Base-by-base conservation (phyloP, 495 filamentous ascomycete species). In the Penicillium coprophilum region DNA sequence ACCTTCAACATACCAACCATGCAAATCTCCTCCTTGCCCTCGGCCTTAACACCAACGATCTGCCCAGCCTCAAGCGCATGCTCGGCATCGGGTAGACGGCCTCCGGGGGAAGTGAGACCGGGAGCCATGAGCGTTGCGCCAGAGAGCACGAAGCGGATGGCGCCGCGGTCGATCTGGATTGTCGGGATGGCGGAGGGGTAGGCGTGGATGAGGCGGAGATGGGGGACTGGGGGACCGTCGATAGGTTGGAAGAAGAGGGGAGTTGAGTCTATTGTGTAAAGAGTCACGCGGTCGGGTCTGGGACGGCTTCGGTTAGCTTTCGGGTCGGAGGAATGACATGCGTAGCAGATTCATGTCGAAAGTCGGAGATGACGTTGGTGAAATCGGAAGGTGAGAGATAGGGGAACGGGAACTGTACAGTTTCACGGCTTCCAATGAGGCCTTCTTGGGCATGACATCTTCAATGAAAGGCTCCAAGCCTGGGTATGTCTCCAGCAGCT, bases 91-190 rank as follows among this genome's bases (percentile, higher is more conserved):
- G 91, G 94, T 61, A 98, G 70, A 30, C 85, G 64, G 0, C 94
- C 94, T 1, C 95, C 94, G 0, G 85, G 68, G 9, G 83, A 87
- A 8, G 94, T 98, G 56, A 97, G 68, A 0, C 94, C 94, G 0
- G 94, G 94, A 12, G 89, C 92, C 94, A 98, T 98, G 41, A 98
- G 85, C 51, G 92, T 87, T 0, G 94, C 94, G 21, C 94, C 94
- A 3, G 84, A 86, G 1, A 98, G 82, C 28, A 98, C 93, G 74
- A 98, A 98, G 55, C 95, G 90, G 71, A 97, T 97, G 0, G 95
- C 94, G 50, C 94, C 94, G 47, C 94, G 86, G 72, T 97, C 93
- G 65, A 96, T 92, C 31, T 79, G 77, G 55, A 82, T 71, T n/a
- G 70, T 78, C 6, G 76, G 72, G 34, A 82, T 61, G 36, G 74